phyloP scores from a whole-genome alignment of 2,329 filamentous ascomycete species.

The Exophiala sp. region DNA sequence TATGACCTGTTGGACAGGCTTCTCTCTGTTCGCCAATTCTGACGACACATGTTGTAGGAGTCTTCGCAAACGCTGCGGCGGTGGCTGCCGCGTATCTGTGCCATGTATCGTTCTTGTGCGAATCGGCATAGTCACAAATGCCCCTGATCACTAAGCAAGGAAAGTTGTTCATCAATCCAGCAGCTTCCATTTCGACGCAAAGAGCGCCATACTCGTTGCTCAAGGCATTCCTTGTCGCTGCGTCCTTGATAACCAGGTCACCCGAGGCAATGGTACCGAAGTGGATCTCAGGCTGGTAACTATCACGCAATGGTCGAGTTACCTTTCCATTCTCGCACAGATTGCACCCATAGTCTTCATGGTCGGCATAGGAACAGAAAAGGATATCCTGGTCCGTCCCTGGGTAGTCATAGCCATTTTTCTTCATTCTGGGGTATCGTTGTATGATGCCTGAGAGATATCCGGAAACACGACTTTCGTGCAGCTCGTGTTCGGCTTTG shows the following conservation, averaged over 20 bases:
- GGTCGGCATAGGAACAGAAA: background rate
- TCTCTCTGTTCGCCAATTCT: background rate
- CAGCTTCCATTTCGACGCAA: conserved; percentile 36
- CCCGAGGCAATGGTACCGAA: conserved; percentile 28
- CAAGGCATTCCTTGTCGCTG: no score
- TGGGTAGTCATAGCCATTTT: background rate
- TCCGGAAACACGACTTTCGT: background rate
- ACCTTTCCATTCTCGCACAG: background rate
- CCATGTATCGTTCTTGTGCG: conserved; percentile 40
- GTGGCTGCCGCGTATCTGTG: conserved; percentile 35
- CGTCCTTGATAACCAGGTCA: conserved; percentile 22
- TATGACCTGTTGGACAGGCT: background rate
- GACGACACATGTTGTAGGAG: background rate
- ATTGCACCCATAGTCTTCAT: background rate
- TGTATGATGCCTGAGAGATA: background rate
- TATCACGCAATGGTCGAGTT: conserved; percentile 9
- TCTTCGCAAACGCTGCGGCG: background rate
- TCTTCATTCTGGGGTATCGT: background rate
- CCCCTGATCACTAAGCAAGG: conserved; percentile 42
- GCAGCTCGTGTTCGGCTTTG: conserved; percentile 18
- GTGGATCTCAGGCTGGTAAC: conserved; percentile 18
- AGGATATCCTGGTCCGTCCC: background rate
- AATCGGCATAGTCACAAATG: conserved; percentile 43
- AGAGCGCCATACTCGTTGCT: conserved; percentile 24
- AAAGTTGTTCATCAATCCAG: conserved; percentile 30